Base-by-base conservation (phyloP, 2,329 filamentous ascomycete species). In the Neoarthrinium moseri region DNA sequence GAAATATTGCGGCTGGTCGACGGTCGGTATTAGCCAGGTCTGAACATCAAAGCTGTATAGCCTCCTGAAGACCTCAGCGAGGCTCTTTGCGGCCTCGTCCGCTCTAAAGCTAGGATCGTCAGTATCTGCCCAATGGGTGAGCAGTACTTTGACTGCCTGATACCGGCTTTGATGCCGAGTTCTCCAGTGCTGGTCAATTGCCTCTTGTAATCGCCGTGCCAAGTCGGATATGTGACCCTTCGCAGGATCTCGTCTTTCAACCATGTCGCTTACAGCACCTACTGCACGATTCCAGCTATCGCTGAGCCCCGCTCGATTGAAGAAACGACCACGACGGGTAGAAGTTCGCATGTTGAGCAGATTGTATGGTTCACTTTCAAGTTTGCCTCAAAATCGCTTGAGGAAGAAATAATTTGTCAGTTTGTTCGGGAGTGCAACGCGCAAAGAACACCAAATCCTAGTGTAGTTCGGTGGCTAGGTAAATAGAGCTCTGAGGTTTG, bases 121-220 rank as follows among this genome's bases (percentile, higher is more conserved):
- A 12, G 37, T 27, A 12, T 48, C 46, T 23, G 29, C 46, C 41
- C 41, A 48, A 18, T 42, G 33, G 22, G 43, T 41, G 2, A 48
- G 42, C n/a, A 48, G 26, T 17, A 48, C 46, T 18, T 37, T 40
- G 35, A 45, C 46, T 12, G 11, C 2, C 15, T 24, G 41, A 35
- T 48, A 48, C 8, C 36, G 36, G n/a, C 23, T 26, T 22, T 46
- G 35, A 22, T 33, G 20, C 17, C 43, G 35, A 6, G 27, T n/a
- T 6, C 5, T 17, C 43, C 43, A 46, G 18, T 29, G n/a, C 6
- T 46, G 13, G 26, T 34, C 15, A 11, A 40, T 27, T 4, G 17
- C 26, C 4, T 24, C 17, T 22, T 34, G 35, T 10, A 46, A 26
- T 22, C 15, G 26, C 6, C 23, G n/a, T 13, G n/a, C 7, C 8